Evolutionary conservation across 768 basidiomycete genomes (phyloP).

Genomic region (Hygrophoropsis aurantiaca): DNA sequence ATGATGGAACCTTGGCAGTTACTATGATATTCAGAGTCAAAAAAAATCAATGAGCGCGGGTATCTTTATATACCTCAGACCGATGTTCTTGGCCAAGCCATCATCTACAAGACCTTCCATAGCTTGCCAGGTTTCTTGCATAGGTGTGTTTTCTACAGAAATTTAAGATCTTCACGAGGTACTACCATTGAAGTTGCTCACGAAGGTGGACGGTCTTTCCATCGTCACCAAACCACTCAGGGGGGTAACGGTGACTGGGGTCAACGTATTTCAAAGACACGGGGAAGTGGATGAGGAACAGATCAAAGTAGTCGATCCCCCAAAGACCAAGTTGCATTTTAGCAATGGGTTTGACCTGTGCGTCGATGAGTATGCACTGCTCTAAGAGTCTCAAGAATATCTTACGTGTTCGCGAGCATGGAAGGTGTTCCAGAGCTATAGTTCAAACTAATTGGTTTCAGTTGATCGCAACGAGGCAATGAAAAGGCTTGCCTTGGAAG

Average conservation of each 20-base stretch:
- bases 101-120: conserved; percentile 80
- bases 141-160: conserved; percentile 56
- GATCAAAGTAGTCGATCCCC: conserved; percentile 84
- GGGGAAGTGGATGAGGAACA: conserved; percentile 86
- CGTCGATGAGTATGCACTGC: not conserved
- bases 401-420: conserved; percentile 76
- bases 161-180: not conserved
- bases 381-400: not conserved
- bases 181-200: conserved; percentile 30
- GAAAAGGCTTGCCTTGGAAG: conserved; percentile 60
- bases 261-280: conserved; percentile 80
- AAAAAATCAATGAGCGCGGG: not conserved
- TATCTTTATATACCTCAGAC: conserved; percentile 56
- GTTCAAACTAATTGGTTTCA: conserved; percentile 10
- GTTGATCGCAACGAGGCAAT: not conserved
- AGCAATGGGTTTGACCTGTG: conserved; percentile 53
- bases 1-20: conserved; percentile 75
- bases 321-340: conserved; percentile 73
- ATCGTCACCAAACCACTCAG: conserved; percentile 80
- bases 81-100: conserved; percentile 75
- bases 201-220: conserved; percentile 59
- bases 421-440: conserved; percentile 85
- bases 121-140: conserved; percentile 81
- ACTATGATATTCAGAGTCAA: conserved; percentile 33
- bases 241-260: conserved; percentile 72